Evolutionary conservation across 768 basidiomycete species (phyloP).

Genomic region (Heimioporus sp.): DNA sequence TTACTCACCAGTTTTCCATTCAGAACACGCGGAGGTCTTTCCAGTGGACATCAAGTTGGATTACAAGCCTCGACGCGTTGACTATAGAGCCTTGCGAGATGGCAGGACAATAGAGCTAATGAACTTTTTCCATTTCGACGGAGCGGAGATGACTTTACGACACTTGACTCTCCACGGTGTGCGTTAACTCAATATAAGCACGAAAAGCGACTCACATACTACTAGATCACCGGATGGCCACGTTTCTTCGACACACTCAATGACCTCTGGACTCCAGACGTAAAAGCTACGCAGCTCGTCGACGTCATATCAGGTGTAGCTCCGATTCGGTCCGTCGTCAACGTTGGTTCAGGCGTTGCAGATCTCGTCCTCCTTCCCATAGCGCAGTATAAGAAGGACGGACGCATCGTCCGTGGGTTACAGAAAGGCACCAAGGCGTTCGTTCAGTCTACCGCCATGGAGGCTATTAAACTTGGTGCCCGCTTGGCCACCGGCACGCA

Average conservation of each 20-base stretch:
- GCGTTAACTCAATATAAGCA: constrained; percentile 32
- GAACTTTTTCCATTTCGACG: constrained; percentile 99
- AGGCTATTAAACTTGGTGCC: constrained; percentile 93
- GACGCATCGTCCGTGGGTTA: constrained; percentile 85
- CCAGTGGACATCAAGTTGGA: constrained; percentile 95
- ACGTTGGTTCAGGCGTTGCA: constrained; percentile 95
- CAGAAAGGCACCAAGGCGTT: constrained; percentile 94
- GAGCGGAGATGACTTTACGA: constrained; percentile 95
- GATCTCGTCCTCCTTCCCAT: constrained; percentile 95
- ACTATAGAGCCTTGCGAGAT: constrained; percentile 86
- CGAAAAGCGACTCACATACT: constrained; percentile 7
- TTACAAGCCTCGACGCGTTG: constrained; percentile 96
- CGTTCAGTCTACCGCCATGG: constrained; percentile 90
- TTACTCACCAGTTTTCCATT: not conserved
- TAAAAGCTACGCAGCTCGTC: constrained; percentile 96
- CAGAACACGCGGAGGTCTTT: constrained; percentile 93
- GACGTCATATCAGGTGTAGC: constrained; percentile 97
- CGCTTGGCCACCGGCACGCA: constrained; percentile 95
- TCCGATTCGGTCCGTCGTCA: constrained; percentile 94
- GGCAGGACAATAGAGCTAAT: constrained; percentile 95
- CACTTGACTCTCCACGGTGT: constrained; percentile 92
- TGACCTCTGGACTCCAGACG: constrained; percentile 98
- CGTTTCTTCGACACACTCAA: constrained; percentile 89
- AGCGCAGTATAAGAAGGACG: constrained; percentile 97
- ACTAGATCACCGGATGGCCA: constrained; percentile 91